Evolutionary conservation across 352 stramenopile genomes (phyloP).

Genomic region (Phytophthora agathidicida): DNA sequence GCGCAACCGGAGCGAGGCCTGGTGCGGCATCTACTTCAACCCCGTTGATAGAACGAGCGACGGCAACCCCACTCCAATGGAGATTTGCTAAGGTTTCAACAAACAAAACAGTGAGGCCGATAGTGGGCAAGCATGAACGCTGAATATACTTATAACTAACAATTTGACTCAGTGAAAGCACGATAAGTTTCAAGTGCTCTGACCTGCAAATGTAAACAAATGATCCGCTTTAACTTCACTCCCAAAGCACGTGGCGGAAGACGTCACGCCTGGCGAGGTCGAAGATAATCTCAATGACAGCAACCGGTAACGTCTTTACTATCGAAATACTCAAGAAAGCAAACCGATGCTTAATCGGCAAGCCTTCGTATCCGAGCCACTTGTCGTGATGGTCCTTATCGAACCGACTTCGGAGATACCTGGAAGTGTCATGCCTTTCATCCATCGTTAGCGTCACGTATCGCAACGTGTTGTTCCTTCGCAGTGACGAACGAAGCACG

Average conservation of each 20-base stretch:
- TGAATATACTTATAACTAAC: conserved; percentile 22
- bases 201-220: too few species aligned
- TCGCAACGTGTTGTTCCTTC: conserved; percentile 31
- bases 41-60: conserved; percentile 42
- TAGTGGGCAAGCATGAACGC: neutral
- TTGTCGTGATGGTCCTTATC: conserved; percentile 20
- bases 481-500: conserved; percentile 20
- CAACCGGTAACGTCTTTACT: conserved; percentile 27
- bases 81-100: conserved; percentile 46
- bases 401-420: conserved; percentile 1
- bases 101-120: neutral
- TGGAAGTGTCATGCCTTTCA: neutral
- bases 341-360: conserved; percentile 22
- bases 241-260: conserved; percentile 42
- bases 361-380: conserved; percentile 23
- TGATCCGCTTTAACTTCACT: too few species aligned
- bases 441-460: conserved; percentile 33
- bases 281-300: conserved; percentile 40
- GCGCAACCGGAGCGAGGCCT: conserved; percentile 81
- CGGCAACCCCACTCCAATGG: conserved; percentile 43
- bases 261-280: conserved; percentile 27
- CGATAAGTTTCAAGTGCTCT: too few species aligned
- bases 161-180: neutral
- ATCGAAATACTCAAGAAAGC: conserved; percentile 32
- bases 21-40: conserved; percentile 78